Percentiles rank a stretch among this genome's conserved stretches.
These are phyloP conservation scores for Thalassiosira livingstoniorum DNA, from an alignment of 352 stramenopile species.

Conservation along the genomic window DNA sequence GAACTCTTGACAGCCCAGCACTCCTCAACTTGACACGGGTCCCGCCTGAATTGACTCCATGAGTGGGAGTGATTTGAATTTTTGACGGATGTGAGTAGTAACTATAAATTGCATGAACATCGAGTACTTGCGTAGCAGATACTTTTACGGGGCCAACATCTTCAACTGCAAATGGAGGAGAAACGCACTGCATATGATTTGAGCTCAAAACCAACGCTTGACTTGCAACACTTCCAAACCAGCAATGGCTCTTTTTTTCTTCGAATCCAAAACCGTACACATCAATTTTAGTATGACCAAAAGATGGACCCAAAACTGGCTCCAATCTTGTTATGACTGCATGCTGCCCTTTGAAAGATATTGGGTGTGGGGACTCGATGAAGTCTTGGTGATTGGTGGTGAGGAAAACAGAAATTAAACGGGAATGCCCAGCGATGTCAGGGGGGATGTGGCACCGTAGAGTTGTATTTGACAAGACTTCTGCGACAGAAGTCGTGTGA, in stretches of 20 bases:
- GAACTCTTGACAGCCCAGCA: slow-evolving; percentile 8
- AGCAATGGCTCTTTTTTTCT: slow-evolving; percentile 18
- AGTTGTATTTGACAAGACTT: slow-evolving; percentile 37
- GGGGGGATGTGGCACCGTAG: slow-evolving; percentile 28
- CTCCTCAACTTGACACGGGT: slow-evolving; percentile 24
- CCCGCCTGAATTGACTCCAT: slow-evolving; percentile 33
- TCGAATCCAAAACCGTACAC: slow-evolving; percentile 35
- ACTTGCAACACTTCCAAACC: slow-evolving; percentile 28
- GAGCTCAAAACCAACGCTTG: slow-evolving; percentile 20
- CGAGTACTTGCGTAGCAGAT: slow-evolving; percentile 4
- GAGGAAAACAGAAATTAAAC: slow-evolving; percentile 23
- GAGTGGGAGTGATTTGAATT: slow-evolving; percentile 17
- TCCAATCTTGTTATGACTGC: too few species aligned
- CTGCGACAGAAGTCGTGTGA: slow-evolving; percentile 1
- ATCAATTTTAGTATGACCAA: slow-evolving; percentile 25
- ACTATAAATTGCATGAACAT: neutral
- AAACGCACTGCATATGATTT: slow-evolving; percentile 30
- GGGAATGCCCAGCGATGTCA: neutral
- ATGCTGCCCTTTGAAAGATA: too few species aligned
- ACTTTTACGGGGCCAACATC: neutral
- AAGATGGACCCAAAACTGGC: slow-evolving; percentile 31
- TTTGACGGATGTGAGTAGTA: slow-evolving; percentile 32
- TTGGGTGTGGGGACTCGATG: neutral
- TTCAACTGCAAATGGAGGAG: slow-evolving; percentile 23
- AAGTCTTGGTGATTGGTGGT: slow-evolving; percentile 44